Base-by-base conservation (phyloP, 2,329 filamentous ascomycete species). In the Trichoderma breve region DNA sequence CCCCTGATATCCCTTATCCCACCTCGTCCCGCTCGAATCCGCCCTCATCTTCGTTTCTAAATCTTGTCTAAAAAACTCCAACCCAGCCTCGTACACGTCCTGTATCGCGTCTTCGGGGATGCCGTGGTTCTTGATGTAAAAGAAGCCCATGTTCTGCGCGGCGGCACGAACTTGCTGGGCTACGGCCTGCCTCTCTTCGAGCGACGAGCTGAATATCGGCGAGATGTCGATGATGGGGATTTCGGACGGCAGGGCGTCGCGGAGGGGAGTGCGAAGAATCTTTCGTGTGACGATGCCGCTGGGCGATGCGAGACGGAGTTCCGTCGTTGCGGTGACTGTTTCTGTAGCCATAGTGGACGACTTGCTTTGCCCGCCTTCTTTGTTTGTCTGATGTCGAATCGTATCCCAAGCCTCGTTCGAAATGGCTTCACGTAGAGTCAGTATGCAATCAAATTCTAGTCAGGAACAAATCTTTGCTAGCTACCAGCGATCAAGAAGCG, bases 181-280 rank as follows among this genome's bases (percentile, higher is more conserved):
- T 0, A 87, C 81, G 12, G 75, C 73, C 53, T 81, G 77, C 0
- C 84, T 82, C 3, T 82, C 79, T 0, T 77, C 74, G 0, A 82
- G 64, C 1, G 81, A 77, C 2, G 76, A 70, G 64, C 82, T 81
- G 69, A 85, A 82, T 71, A 82, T 81, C 14, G 78, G 76, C 0
- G 81, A 80, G 7, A 89, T 77, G 74, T 89, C 86, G 66, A 89
- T 86, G 55, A 89, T 76, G 3, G 87, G 87, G 14, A 89, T 86
- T 76, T 89, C 85, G 9, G 79, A 79, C 0, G 78, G 73, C 1
- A 76, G 74, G 3, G 82, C 82, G 63, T 82, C 79, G 32, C 83
- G 81, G 5, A 81, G 78, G 0, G 82, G 80, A 1, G 78, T 80
- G 9, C 73, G 72, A 12, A 81, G 79, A 24, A 84, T 75, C 6